A percentile compares a stretch with the other conserved stretches of the same genome.
These are phyloP conservation scores for Annulohypoxylon nitens DNA, from an alignment of 495 filamentous ascomycete genomes.

Conservation along the genomic window DNA sequence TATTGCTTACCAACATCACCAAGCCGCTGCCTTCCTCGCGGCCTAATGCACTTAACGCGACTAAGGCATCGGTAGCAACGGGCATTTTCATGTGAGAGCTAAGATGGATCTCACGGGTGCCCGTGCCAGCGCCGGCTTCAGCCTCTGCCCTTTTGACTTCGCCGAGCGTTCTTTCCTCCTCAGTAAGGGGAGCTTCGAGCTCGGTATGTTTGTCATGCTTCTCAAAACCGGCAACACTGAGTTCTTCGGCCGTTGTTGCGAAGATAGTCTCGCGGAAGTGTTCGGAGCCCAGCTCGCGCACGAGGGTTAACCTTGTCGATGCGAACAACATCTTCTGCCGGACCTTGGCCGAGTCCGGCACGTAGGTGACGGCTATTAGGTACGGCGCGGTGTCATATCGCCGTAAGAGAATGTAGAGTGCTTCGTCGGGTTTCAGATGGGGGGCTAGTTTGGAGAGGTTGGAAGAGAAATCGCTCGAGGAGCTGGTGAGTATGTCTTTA, in stretches of 20 bases:
- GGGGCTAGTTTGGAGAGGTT: slow-evolving; percentile 70
- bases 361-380: slow-evolving; percentile 87
- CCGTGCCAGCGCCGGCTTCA: slow-evolving; percentile 79
- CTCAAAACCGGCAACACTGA: slow-evolving; percentile 78
- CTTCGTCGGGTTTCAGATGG: slow-evolving; percentile 77
- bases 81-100: slow-evolving; percentile 73
- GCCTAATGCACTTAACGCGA: slow-evolving; percentile 70
- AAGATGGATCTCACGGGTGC: slow-evolving; percentile 68
- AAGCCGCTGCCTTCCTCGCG: slow-evolving; percentile 66
- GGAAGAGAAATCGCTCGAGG: slow-evolving; percentile 66
- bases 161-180: slow-evolving; percentile 84
- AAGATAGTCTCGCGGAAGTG: slow-evolving; percentile 84
- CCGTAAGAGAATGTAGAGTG: slow-evolving; percentile 88
- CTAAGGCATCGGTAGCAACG: slow-evolving; percentile 75
- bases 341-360: slow-evolving; percentile 89
- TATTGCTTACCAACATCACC: slow-evolving; percentile 82
- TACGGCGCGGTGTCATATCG: slow-evolving; percentile 66
- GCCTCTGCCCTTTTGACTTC: slow-evolving; percentile 85
- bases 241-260: slow-evolving; percentile 78
- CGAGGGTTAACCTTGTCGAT: slow-evolving; percentile 83
- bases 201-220: slow-evolving; percentile 76
- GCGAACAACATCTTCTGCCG: slow-evolving; percentile 97
- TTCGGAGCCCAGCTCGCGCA: slow-evolving; percentile 89
- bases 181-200: slow-evolving; percentile 83
- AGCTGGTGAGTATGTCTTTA: slow-evolving; percentile 67